A percentile compares a stretch with the other conserved stretches of the same genome.
phyloP scores from a whole-genome alignment of 257 asterid genomes.

The Solanum corneliomulleri region DNA sequence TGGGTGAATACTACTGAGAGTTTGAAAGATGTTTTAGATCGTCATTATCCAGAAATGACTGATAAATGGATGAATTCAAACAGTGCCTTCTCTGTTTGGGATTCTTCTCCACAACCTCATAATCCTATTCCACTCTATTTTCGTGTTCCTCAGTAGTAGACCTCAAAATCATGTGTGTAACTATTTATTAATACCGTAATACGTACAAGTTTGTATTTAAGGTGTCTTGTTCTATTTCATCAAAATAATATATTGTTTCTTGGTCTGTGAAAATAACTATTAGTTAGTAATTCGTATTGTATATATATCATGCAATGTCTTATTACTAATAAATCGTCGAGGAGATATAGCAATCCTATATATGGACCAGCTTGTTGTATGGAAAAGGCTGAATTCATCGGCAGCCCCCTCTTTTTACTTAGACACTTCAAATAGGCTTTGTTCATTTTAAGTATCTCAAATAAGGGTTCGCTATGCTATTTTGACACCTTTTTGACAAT shows the following conservation, averaged over 20 bases:
- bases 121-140: constrained; percentile 43
- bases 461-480: no score
- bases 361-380: background rate
- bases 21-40: constrained; percentile 42
- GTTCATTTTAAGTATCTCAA: no score
- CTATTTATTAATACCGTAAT: background rate
- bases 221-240: background rate
- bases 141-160: constrained; percentile 23
- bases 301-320: no score
- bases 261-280: no score
- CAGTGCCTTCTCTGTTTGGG: constrained; percentile 69
- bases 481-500: no score
- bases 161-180: background rate
- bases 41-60: constrained; percentile 53
- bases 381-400: no score
- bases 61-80: constrained; percentile 43
- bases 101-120: constrained; percentile 19
- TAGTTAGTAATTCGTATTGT: no score
- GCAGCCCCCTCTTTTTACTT: no score
- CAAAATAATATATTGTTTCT: no score
- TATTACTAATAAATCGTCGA: background rate
- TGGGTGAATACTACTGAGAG: constrained; percentile 60
- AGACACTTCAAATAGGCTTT: no score
- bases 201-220: background rate
- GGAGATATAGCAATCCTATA: background rate